Base-by-base conservation (phyloP, 495 filamentous ascomycete species). In the Penicillium goetzii region DNA sequence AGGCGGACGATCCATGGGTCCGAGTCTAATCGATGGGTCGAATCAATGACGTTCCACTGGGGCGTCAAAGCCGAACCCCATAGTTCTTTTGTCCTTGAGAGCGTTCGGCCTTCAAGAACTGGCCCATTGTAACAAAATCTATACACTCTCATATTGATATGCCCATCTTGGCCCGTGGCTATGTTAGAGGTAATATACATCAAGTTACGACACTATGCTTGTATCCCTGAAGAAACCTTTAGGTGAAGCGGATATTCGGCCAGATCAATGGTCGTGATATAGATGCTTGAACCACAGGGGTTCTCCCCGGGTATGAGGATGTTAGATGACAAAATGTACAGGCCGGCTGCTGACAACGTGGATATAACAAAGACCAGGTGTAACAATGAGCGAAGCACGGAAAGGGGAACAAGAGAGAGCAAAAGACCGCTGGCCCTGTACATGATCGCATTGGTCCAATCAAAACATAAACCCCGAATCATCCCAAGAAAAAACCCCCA, bases 271-370 rank as follows among this genome's bases (percentile, higher is more conserved):
- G 33, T 55, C 21, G 30, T 15, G 45, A 55, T 43, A 45, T 62
- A 50, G 19, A 65, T 60, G 56, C 58, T 41, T 59, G 25, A 28
- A 54, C 47, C 5, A 57, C 60, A 60, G 51, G 51, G 34, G 33
- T 58, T 43, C 21, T 40, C 43, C 52, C 36, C 6, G 50, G 36
- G 41, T 36, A 65, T 60, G 52, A 60, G 51, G 60, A 50, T 63
- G 66, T 34, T 68, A 68, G 59, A 68, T 68, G 52, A 64, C 60
- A 64, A 34, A 63, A 64, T 66, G 61, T 66, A 69, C 63, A 69
- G 64, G 57, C 57, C 66, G 59, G 66, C 66, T 59, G 55, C 45
- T 38, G 34, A 60, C 43, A 52, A 60, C 26, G 26, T 51, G 60
- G 57, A 63, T 59, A 62, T 64, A 49, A 62, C 49, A 59, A 57